Percentiles rank a stretch among this genome's conserved stretches.
Conservation (phyloP, 768 basidiomycete genomes). For the Macrolepiota dolichaula region DNA sequence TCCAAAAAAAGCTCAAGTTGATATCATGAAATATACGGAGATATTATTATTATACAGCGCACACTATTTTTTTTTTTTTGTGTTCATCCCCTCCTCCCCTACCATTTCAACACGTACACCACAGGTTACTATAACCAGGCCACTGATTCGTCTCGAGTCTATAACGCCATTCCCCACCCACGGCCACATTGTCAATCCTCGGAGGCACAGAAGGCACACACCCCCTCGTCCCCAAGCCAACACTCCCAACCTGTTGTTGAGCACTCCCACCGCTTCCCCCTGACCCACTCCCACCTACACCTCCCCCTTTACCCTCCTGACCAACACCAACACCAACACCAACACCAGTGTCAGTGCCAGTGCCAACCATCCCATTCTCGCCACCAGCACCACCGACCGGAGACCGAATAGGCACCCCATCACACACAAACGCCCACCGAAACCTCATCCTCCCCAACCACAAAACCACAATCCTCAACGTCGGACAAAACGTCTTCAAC, state of each 20-base stretch:
- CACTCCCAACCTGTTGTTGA: background rate
- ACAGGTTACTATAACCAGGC: conserved; percentile 3
- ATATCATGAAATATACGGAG: too few species aligned
- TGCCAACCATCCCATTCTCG: too few species aligned
- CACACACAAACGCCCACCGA: conserved; percentile 19
- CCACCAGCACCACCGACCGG: too few species aligned
- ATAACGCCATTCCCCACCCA: conserved; percentile 3
- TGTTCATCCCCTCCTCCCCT: too few species aligned
- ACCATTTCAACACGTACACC: conserved; percentile 4
- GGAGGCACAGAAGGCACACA: background rate
- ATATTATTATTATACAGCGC: background rate
- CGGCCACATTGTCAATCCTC: background rate
- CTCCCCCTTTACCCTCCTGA: background rate
- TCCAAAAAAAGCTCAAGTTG: too few species aligned
- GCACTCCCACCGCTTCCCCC: background rate
- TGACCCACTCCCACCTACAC: background rate
- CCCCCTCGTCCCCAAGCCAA: background rate
- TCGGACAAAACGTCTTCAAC: conserved; percentile 27
- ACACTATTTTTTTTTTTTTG: background rate
- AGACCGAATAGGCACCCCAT: background rate
- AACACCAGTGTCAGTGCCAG: too few species aligned
- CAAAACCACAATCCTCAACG: conserved; percentile 24
- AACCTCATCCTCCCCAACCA: conserved; percentile 25
- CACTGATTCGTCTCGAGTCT: conserved; percentile 2
- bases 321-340: background rate